phyloP scores from a whole-genome alignment of 1,284 basidiomycete genomes.

The Porogramme epimiltina region DNA sequence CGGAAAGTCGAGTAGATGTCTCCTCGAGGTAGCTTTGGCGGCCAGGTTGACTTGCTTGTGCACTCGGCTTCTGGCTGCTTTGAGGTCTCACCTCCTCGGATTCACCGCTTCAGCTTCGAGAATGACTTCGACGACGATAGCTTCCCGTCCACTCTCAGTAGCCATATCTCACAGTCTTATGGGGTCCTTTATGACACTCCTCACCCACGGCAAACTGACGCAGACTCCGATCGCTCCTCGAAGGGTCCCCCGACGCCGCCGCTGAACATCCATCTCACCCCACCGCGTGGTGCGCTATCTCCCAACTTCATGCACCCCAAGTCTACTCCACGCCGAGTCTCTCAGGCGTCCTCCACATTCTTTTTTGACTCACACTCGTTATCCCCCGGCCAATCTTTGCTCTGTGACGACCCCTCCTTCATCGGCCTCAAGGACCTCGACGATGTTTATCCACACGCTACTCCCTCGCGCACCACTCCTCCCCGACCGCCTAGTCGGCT shows the following conservation, averaged over 20 bases:
- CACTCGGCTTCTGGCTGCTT: too few relatives aligned
- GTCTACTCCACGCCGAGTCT: neutral
- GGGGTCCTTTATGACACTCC: constrained; percentile 1
- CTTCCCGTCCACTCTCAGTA: neutral
- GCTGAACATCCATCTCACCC: neutral
- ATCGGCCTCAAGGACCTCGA: neutral
- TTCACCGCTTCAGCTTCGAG: constrained; percentile 6
- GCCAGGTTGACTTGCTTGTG: too few relatives aligned
- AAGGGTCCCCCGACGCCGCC: neutral
- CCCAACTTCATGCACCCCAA: too few relatives aligned
- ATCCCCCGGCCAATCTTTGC: constrained; percentile 8
- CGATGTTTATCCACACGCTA: neutral
- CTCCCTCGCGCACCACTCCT: neutral
- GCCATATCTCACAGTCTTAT: constrained; percentile 4
- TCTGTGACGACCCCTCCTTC: constrained; percentile 12
- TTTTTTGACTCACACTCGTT: constrained; percentile 16
- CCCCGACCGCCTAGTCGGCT: neutral
- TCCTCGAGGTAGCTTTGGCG: too few relatives aligned
- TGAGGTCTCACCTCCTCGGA: constrained; percentile 2
- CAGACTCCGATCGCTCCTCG: constrained; percentile 2
- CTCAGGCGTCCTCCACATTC: constrained; percentile 11
- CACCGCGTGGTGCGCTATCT: too few relatives aligned
- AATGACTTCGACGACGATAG: neutral
- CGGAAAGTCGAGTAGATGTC: too few relatives aligned
- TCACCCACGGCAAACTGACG: constrained; percentile 1